Conservation (phyloP, 2,329 filamentous ascomycete genomes). For the Sporothrix humicola region DNA sequence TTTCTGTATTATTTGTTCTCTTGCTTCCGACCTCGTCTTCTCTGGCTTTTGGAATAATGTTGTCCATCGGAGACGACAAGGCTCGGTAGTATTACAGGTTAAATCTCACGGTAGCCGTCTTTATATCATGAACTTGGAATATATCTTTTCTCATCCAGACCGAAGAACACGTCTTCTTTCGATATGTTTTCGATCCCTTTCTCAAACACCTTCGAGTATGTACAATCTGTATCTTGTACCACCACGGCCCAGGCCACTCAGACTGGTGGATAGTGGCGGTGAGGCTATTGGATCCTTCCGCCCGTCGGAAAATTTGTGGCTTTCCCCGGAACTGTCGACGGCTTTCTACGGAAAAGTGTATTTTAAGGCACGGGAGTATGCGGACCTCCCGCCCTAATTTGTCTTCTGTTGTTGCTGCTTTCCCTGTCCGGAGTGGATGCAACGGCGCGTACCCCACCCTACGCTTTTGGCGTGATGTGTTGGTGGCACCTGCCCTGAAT, state of each 20-base stretch:
- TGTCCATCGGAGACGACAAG: neutral
- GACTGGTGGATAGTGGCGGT: neutral
- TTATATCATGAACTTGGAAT: neutral
- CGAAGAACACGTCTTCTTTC: neutral
- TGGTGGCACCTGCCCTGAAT: constrained; percentile 7
- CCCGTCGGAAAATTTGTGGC: neutral
- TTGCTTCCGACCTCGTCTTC: neutral
- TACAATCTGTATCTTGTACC: neutral
- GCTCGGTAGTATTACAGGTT: constrained; percentile 5
- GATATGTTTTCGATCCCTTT: neutral
- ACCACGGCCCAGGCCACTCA: neutral
- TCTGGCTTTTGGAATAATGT: neutral
- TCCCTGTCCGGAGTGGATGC: neutral
- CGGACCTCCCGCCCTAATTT: neutral
- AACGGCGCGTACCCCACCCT: neutral
- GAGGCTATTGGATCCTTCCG: neutral
- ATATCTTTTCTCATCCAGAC: too few relatives aligned
- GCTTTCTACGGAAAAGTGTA: neutral
- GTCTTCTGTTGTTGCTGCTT: neutral
- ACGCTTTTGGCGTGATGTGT: neutral
- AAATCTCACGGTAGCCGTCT: constrained; percentile 7
- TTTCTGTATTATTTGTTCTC: neutral
- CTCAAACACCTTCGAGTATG: neutral
- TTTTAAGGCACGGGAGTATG: neutral
- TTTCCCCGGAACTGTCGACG: neutral